Evolutionary conservation across 306 rosid genomes (phyloP), one percentile per base, ranked within the genome.

Genomic region (Potentilla sterilis): DNA sequence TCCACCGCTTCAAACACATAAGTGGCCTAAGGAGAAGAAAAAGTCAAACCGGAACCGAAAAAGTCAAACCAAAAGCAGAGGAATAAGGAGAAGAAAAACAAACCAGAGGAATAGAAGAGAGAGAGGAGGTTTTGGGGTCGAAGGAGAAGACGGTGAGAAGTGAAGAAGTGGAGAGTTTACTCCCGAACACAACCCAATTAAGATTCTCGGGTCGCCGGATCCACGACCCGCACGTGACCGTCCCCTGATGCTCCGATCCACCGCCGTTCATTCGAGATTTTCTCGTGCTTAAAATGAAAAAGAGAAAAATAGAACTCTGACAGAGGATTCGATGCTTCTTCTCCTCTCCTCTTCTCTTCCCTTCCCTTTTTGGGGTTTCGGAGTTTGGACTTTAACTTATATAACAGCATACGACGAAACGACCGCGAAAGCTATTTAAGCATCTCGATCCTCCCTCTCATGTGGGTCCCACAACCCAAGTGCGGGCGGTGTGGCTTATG

Each of bases 221-320:
- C 98, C 98, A 95, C 46, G 91, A 83, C 69, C 97, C 98, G 65
- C 97, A 92, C 5, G 89, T 79, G 46, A 90, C 84, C 55, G 93
- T 86, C 78, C 96, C 95, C 87, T 79, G 78, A 18, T 85, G 69
- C 4, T 74, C 77, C 55, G 93, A 88, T 82, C 92, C 91, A 15
- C 79, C 76, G 66, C 77, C 77, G 72, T 82, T 96, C 97, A 91
- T 89, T 28, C 59, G 2, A 32, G 8, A 34, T 4, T 63, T 13
- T 13, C n/a, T 6, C 14, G 18, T 1, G 1, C 49, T 0, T 3
- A 32, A 62, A 62, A 57, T 14, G 7, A 6, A 57, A 2, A 34
- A 15, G 2, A 35, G 14, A 0, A 1, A 1, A n/a, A 24, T 10
- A 22, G 35, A 58, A 24, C n/a, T n/a, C n/a, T n/a, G n/a, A n/a